phyloP scores from a whole-genome alignment of 139 green algal species.

The Parachlorella kessleri region DNA sequence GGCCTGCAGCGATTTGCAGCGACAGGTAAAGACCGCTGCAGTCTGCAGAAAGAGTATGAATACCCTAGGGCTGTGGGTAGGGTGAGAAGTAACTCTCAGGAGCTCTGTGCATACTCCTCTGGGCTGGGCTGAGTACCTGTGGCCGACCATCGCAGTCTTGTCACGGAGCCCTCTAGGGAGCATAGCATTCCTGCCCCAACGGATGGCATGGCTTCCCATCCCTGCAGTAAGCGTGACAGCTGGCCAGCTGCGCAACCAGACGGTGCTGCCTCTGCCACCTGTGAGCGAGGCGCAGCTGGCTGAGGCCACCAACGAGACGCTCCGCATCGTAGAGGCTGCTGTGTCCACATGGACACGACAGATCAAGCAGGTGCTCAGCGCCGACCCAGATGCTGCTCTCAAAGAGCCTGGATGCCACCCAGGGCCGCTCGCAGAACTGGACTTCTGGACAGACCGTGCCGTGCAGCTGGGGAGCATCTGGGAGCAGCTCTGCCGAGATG shows the following conservation, averaged over 20 bases:
- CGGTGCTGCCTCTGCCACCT: slow-evolving; percentile 82
- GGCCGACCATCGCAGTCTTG: too few relatives aligned
- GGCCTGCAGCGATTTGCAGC: slow-evolving; percentile 89
- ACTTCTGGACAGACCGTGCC: slow-evolving; percentile 86
- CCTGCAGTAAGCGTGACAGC: slow-evolving; percentile 75
- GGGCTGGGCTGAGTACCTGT: too few relatives aligned
- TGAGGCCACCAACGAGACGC: slow-evolving; percentile 55
- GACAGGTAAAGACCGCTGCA: slow-evolving; percentile 60
- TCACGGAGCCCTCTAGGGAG: too few relatives aligned
- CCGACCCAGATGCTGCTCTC: slow-evolving; percentile 63
- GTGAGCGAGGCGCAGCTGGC: slow-evolving; percentile 10
- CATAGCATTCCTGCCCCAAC: too few relatives aligned
- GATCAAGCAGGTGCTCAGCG: slow-evolving; percentile 91
- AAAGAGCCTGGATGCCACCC: slow-evolving; percentile 55
- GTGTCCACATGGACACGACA: slow-evolving; percentile 90
- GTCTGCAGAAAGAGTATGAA: too few relatives aligned
- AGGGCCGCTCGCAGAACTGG: slow-evolving; percentile 83
- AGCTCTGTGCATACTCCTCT: too few relatives aligned
- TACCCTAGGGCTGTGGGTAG: too few relatives aligned
- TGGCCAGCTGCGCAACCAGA: slow-evolving; percentile 86
- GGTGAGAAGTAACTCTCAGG: too few relatives aligned
- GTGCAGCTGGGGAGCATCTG: slow-evolving; percentile 83
- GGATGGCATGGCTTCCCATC: too few relatives aligned
- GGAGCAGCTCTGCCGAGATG: slow-evolving; percentile 71
- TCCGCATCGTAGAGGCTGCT: slow-evolving; percentile 87